phyloP scores from a whole-genome alignment of 768 basidiomycete genomes.

The Mycena venus region DNA sequence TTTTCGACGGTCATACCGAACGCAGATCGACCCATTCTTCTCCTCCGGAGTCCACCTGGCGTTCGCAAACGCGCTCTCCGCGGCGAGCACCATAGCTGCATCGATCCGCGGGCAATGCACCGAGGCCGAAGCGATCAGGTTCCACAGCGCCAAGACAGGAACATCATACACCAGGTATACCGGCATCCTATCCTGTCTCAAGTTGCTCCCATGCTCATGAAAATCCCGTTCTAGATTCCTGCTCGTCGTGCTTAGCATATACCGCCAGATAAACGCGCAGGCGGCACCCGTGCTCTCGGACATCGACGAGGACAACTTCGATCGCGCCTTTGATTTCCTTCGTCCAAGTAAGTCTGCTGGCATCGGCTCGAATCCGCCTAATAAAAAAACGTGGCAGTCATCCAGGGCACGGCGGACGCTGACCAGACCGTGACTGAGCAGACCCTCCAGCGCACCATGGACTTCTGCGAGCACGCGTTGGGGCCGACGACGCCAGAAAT shows the following conservation, averaged over 20 bases:
- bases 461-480: constrained; percentile 2
- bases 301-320: constrained; percentile 62
- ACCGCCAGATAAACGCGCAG: constrained; percentile 62
- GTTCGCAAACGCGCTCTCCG: constrained; percentile 51
- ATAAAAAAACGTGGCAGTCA: not conserved
- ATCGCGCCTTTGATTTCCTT: constrained; percentile 60
- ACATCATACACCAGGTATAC: constrained; percentile 51
- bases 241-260: constrained; percentile 61
- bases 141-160: constrained; percentile 47
- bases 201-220: too few relatives aligned
- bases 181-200: not conserved
- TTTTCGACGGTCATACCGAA: not conserved
- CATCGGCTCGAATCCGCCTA: not conserved
- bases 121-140: constrained; percentile 47
- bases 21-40: constrained; percentile 70
- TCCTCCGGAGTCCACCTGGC: constrained; percentile 64
- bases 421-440: not conserved
- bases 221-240: constrained; percentile 51
- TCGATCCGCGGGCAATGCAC: constrained; percentile 46
- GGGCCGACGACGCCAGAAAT: constrained; percentile 9
- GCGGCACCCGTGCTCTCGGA: constrained; percentile 54
- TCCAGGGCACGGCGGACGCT: constrained; percentile 4
- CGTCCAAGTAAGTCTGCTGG: constrained; percentile 41
- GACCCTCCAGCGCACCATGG: not conserved
- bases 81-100: constrained; percentile 50